A percentile compares a stretch with the other conserved stretches of the same genome.
Conservation (phyloP, 2,329 filamentous ascomycete genomes). For the Aureobasidium sp. region DNA sequence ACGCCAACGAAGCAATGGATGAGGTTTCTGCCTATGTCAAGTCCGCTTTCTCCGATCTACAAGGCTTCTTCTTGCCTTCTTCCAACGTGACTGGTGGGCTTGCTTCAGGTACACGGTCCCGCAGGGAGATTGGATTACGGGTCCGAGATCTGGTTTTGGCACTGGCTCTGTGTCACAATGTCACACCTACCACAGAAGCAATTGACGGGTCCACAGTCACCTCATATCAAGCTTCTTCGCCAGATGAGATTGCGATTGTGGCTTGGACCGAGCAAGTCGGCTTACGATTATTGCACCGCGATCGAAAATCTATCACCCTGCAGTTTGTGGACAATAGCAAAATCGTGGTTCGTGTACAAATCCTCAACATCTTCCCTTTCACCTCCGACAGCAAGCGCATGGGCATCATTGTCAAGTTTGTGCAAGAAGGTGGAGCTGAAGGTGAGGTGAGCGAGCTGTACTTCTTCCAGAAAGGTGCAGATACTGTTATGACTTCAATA, state of each 20-base stretch:
- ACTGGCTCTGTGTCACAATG: conserved; percentile 90
- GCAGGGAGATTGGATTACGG: conserved; percentile 86
- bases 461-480: conserved; percentile 98
- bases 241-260: conserved; percentile 97
- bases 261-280: conserved; percentile 92
- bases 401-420: conserved; percentile 91
- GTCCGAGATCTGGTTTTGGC: conserved; percentile 91
- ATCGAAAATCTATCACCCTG: conserved; percentile 77
- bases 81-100: conserved; percentile 42
- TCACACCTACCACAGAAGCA: conserved; percentile 84
- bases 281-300: conserved; percentile 73
- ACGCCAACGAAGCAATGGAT: conserved; percentile 98
- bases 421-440: conserved; percentile 36
- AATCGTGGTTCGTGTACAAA: conserved; percentile 73
- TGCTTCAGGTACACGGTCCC: conserved; percentile 65
- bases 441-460: conserved; percentile 64
- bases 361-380: conserved; percentile 93
- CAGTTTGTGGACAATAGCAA: conserved; percentile 68
- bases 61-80: conserved; percentile 65
- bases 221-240: conserved; percentile 92
- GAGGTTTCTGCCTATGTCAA: conserved; percentile 82
- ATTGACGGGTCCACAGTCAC: conserved; percentile 69
- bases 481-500: conserved; percentile 96
- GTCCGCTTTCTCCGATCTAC: conserved; percentile 61
- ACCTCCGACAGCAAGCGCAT: conserved; percentile 97